Conservation (phyloP, 2,329 filamentous ascomycete genomes). For the Pezicula neosporulosa region DNA sequence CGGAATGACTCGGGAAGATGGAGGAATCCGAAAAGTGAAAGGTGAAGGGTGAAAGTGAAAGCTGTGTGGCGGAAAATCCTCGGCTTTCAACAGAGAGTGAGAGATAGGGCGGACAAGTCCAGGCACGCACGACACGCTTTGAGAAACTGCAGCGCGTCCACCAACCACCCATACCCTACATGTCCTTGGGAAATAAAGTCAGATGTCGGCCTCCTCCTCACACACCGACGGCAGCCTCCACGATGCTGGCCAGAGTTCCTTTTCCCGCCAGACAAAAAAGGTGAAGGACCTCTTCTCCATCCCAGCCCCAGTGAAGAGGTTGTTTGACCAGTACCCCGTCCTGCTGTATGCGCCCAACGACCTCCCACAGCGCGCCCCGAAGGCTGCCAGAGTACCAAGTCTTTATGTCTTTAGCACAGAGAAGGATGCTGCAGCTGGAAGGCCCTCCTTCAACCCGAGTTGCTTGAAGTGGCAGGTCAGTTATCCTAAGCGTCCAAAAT, state of each 20-base stretch:
- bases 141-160: too few species aligned
- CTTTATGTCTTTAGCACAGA: conserved; percentile 77
- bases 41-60: too few species aligned
- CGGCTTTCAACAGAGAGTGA: too few species aligned
- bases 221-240: conserved; percentile 4
- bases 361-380: conserved; percentile 61
- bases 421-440: conserved; percentile 54
- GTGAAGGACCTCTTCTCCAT: conserved; percentile 34
- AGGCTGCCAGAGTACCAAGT: conserved; percentile 41
- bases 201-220: conserved; percentile 5
- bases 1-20: too few species aligned
- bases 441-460: conserved; percentile 83
- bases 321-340: conserved; percentile 85
- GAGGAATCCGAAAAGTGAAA: too few species aligned
- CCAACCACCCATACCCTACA: too few species aligned
- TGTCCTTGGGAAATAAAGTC: background rate
- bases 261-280: conserved; percentile 12
- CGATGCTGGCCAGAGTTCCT: conserved; percentile 7
- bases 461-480: conserved; percentile 96
- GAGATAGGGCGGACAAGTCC: too few species aligned
- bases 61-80: too few species aligned
- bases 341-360: conserved; percentile 70
- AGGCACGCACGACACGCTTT: too few species aligned
- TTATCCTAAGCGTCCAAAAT: conserved; percentile 5
- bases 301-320: conserved; percentile 71